A percentile compares a stretch with the other conserved stretches of the same genome.
Evolutionary conservation across 805 yeast genomes (phyloP).

Genomic region (Maudiozyma bulderi): DNA sequence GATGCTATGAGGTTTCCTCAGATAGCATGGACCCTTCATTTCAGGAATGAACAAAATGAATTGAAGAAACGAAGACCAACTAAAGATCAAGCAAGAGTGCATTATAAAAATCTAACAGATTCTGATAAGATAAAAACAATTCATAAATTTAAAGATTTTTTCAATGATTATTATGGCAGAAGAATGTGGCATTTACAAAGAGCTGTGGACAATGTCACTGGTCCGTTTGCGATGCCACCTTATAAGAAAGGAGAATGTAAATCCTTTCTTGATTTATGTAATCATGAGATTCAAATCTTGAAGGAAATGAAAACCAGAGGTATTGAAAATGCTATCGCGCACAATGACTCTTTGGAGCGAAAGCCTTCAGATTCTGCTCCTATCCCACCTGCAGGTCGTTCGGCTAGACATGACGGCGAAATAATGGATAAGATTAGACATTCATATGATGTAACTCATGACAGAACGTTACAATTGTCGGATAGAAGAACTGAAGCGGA

Average conservation of each 20-base stretch:
- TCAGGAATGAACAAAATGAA: constrained; percentile 2
- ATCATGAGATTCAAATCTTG: neutral
- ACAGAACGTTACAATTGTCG: no score
- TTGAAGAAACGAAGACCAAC: constrained; percentile 5
- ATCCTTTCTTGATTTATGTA: neutral
- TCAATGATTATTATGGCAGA: constrained; percentile 7
- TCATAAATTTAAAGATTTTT: constrained; percentile 5
- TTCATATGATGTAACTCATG: no score
- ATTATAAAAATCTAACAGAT: constrained; percentile 4
- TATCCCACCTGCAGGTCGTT: no score
- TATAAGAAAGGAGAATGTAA: neutral
- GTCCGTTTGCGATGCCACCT: no score
- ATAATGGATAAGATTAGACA: no score
- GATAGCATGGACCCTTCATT: constrained; percentile 14
- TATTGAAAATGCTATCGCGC: neutral
- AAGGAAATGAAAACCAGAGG: neutral
- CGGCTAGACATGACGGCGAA: no score
- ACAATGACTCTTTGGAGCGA: no score
- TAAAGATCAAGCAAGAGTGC: constrained; percentile 6
- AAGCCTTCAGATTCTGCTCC: no score
- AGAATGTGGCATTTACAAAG: constrained; percentile 4
- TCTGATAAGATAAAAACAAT: constrained; percentile 1
- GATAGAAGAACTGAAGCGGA: no score
- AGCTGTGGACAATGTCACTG: neutral
- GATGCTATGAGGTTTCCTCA: constrained; percentile 14